A percentile compares a stretch with the other conserved stretches of the same genome.
These are phyloP conservation scores for Claviceps cyperi DNA, from an alignment of 2,329 filamentous ascomycete genomes.

Conservation along the genomic window DNA sequence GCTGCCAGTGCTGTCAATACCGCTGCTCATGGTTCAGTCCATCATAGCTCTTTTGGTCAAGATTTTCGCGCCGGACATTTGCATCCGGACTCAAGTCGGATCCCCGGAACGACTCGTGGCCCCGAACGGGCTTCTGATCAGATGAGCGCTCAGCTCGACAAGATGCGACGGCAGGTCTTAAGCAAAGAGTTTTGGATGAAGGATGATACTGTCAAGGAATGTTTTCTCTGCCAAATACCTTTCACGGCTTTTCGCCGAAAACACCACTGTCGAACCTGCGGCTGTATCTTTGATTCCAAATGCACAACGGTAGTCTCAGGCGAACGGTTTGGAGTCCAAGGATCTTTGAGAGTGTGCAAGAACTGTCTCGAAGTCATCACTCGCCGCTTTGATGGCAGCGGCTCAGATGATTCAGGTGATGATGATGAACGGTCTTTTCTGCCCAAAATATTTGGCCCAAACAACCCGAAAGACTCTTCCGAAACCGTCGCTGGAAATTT, in stretches of 20 bases:
- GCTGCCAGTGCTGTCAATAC: constrained; percentile 43
- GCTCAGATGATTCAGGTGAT: constrained; percentile 75
- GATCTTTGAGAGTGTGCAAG: constrained; percentile 79
- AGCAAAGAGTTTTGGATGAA: constrained; percentile 99
- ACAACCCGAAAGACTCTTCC: constrained; percentile 11
- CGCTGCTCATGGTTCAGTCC: constrained; percentile 42
- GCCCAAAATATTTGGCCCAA: constrained; percentile 45
- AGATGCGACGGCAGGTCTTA: constrained; percentile 73
- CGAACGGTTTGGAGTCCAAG: constrained; percentile 71
- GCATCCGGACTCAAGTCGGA: constrained; percentile 32
- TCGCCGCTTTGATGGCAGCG: constrained; percentile 73
- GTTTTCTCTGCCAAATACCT: constrained; percentile 77
- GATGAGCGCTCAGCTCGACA: constrained; percentile 47
- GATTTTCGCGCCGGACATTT: constrained; percentile 30
- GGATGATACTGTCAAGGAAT: constrained; percentile 95
- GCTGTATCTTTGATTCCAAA: constrained; percentile 96
- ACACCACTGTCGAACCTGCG: constrained; percentile 89
- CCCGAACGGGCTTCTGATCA: constrained; percentile 40
- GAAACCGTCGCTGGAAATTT: constrained; percentile 4
- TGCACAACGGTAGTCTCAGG: constrained; percentile 88
- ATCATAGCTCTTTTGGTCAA: constrained; percentile 40
- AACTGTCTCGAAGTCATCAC: constrained; percentile 86
- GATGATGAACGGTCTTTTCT: constrained; percentile 63
- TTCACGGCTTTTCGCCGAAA: constrained; percentile 93
- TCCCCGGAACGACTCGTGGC: constrained; percentile 41